These are phyloP conservation scores for Ascochyta viciae-villosae DNA, from an alignment of 2,329 filamentous ascomycete species.

Conservation along the genomic window DNA sequence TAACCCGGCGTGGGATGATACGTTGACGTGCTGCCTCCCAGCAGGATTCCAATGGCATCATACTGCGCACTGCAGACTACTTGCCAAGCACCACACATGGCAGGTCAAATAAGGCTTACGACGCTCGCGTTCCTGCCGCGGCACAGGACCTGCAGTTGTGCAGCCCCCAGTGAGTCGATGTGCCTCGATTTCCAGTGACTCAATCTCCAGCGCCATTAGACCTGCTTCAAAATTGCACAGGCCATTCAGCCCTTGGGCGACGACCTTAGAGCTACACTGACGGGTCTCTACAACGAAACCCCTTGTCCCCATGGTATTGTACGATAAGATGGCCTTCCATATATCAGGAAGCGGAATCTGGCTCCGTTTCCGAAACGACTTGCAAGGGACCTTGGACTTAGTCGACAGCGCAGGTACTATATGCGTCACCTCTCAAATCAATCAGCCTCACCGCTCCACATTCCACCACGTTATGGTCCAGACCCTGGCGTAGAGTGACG, in stretches of 20 bases:
- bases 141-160: neutral
- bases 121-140: neutral
- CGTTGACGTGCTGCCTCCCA: neutral
- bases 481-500: neutral
- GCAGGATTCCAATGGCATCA: neutral
- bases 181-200: neutral
- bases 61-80: neutral
- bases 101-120: conserved; percentile 3
- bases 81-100: conserved; percentile 3
- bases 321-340: neutral
- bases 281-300: no score
- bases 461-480: neutral
- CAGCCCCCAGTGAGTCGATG: neutral
- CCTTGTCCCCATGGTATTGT: neutral
- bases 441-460: neutral
- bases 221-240: neutral
- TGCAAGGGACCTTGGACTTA: neutral
- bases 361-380: neutral
- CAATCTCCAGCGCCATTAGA: neutral
- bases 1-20: no score
- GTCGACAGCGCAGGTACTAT: neutral
- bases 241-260: no score
- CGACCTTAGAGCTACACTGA: no score
- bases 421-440: neutral
- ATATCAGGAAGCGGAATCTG: neutral